Evolutionary conservation across 2,329 filamentous ascomycete genomes (phyloP), one percentile per base, ranked within the genome.

Genomic region (Raffaelea ambrosiae): DNA sequence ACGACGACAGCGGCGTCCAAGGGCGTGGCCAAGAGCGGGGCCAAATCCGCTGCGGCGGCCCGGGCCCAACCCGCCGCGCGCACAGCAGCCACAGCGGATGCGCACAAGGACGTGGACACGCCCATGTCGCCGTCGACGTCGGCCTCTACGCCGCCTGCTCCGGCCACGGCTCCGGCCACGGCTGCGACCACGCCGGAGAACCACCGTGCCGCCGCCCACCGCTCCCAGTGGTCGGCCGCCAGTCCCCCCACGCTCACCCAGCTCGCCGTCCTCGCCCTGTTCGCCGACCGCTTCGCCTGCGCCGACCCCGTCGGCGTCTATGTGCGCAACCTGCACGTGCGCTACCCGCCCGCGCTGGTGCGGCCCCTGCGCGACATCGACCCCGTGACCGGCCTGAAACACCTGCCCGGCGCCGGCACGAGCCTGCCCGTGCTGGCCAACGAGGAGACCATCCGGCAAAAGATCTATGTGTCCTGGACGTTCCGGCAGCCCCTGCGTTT

Each of bases 221-320:
- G 40, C 13, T 47, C 49, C 18, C 40, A 21, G 4, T 53, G 48
- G 48, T 39, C 48, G 35, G 64, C 60, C n/a, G 61, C 61, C n/a
- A 66, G 65, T 44, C 63, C 66, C 2, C 68, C 74, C 19, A 75
- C 74, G 16, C 72, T 86, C 53, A 65, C 76, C 7, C 84, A 84
- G 54, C 69, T 86, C 11, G 77, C 81, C 14, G 84, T 83, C 2
- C 66, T 89, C 38, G 79, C 83, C 38, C 74, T 88, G 45, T 74
- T 87, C 48, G 83, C 84, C 10, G 86, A 89, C 61, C 77, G 83
- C 40, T 89, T 88, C 63, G 82, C 84, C 64, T 84, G 82, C 51
- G 64, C 79, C 2, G 61, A 69, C 3, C 61, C 69, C 11, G 71
- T 88, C 2, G 69, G 75, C 9, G 68, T 67, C 42, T 77, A 79